Base-by-base conservation (phyloP, 148 eudicot genomes). In the Heliosperma pusillum region DNA sequence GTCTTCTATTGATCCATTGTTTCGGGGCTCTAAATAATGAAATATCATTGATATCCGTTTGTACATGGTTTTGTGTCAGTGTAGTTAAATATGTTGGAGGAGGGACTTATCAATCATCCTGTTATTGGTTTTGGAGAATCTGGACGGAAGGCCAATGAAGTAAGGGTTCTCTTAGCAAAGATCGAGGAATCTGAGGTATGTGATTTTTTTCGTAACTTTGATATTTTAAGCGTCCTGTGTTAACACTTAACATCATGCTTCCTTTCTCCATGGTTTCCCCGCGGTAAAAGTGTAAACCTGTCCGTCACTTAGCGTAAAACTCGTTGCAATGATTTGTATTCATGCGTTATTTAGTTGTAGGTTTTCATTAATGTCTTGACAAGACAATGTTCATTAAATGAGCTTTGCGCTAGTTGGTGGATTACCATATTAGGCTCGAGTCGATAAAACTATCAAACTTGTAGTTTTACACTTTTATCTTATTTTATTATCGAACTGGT, bases 71-170 rank as follows among this genome's bases (percentile, higher is more conserved):
- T 84, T 80, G 79, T 89, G 96, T 89, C 90, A 87, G 90, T 86
- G 83, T 89, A 96, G 99, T 86, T 96, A 85, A 96, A 90, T 75
- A 90, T 96, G 97, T 82, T 96, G 88, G 99, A 96, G 78, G 99
- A 96, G 85, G 99, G 99, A 80, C 97, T 96, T 74, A 73, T 96
- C 65, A 92, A 96, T 89, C 89, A 96, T 64, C 91, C 99, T 36
- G 93, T 81, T 62, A 91, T 90, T 64, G 99, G 99, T 52, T 96
- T 96, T 83, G 93, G 97, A 72, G 99, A 96, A 86, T 89, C 96
- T 77, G 99, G 97, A 30, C 85, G 93, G 76, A 90, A 88, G 85
- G 87, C 93, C 74, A 96, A 83, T 85, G 99, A 92, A 76, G 69
- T 96, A 76, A 89, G 97, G 85, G 85, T 85, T 78, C 94, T 92